Evolutionary conservation across 2,329 filamentous ascomycete genomes (phyloP).

Genomic region (Mariannaea sp.): DNA sequence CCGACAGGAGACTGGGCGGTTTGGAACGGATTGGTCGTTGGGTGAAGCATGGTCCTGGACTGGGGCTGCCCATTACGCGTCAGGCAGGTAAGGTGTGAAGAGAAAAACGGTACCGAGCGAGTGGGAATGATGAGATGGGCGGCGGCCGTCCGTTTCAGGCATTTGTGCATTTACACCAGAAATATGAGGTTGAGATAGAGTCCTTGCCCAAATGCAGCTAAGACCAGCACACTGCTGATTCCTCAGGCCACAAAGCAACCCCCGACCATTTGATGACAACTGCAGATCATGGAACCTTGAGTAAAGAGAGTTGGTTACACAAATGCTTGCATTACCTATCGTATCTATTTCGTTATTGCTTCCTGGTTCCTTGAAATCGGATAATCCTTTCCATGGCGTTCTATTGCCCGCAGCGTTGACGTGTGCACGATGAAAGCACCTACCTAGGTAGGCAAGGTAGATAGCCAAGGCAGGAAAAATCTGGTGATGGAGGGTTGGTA

Average conservation of each 20-base stretch:
- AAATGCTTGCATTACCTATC: too few relatives aligned
- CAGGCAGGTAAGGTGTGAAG: slow-evolving; percentile 18
- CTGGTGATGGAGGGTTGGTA: too few relatives aligned
- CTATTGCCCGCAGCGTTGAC: too few relatives aligned
- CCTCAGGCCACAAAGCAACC: slow-evolving; percentile 18
- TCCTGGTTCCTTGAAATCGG: too few relatives aligned
- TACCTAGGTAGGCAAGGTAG: too few relatives aligned
- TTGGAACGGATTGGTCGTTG: not conserved
- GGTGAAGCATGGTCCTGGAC: not conserved
- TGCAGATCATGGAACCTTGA: not conserved
- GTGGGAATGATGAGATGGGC: slow-evolving; percentile 28
- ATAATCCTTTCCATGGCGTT: too few relatives aligned
- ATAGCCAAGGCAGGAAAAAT: too few relatives aligned
- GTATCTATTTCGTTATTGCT: too few relatives aligned
- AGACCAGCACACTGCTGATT: slow-evolving; percentile 17
- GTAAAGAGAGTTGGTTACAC: not conserved
- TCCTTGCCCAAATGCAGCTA: slow-evolving; percentile 34
- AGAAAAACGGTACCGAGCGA: slow-evolving; percentile 15
- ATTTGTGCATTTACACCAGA: slow-evolving; percentile 40
- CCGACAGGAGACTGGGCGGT: not conserved
- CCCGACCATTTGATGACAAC: not conserved
- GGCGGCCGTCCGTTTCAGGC: slow-evolving; percentile 28
- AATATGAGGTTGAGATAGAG: slow-evolving; percentile 38
- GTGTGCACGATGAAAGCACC: too few relatives aligned
- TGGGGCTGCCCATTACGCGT: slow-evolving; percentile 1